Evolutionary conservation across 345 rosid genomes (phyloP).

Genomic region (Moricandia moricandioides): DNA sequence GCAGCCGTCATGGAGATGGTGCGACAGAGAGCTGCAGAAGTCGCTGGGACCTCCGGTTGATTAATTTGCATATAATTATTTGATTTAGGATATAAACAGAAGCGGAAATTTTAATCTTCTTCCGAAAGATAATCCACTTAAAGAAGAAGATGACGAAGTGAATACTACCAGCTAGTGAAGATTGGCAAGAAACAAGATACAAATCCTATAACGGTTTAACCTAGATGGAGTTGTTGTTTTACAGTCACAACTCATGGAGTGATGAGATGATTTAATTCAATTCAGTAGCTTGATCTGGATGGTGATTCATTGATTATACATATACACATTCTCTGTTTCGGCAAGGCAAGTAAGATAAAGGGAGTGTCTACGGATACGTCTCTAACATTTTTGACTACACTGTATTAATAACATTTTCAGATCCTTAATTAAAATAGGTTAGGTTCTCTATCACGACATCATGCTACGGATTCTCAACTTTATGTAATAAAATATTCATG

Average conservation of each 20-base stretch:
- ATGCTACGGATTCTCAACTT: neutral
- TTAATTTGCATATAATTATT: conserved; percentile 42
- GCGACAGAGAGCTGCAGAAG: conserved; percentile 99
- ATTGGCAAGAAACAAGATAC: neutral
- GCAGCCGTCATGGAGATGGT: conserved; percentile 99
- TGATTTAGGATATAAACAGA: conserved; percentile 15
- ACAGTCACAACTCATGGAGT: neutral
- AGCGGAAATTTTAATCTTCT: conserved; percentile 21
- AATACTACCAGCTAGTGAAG: neutral
- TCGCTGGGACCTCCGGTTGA: conserved; percentile 77
- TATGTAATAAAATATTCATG: too few relatives aligned
- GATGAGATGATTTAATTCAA: neutral
- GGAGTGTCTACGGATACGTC: neutral
- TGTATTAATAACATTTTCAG: neutral
- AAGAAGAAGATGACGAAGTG: neutral
- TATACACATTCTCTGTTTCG: too few relatives aligned
- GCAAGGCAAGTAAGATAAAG: conserved; percentile 10
- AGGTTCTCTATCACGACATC: neutral
- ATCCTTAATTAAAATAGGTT: neutral
- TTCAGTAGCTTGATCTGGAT: conserved; percentile 21
- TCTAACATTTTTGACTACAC: neutral
- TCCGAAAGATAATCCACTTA: conserved; percentile 15
- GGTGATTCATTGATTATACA: conserved; percentile 20
- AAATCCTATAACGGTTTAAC: neutral
- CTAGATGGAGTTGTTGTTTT: neutral